Evolutionary conservation across 371 early-diverging fungal species (phyloP), one percentile per base, ranked within the genome.

Genomic region (Umbelopsis sp.): DNA sequence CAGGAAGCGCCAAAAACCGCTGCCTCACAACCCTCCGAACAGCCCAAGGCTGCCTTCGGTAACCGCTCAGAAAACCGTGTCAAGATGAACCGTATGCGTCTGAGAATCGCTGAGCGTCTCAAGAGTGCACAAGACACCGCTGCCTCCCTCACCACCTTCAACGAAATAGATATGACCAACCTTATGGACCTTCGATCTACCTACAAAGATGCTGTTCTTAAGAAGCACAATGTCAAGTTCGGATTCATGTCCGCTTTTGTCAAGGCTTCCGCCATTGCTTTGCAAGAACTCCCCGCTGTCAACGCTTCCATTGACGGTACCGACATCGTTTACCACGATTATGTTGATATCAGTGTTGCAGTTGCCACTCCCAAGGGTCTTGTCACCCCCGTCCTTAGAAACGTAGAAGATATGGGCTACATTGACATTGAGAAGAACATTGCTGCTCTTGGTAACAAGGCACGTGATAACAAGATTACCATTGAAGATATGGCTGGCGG

Each of bases 351-450:
- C 78, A 91, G 92, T 69, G 95, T 97, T 52, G 99, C 99, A 22
- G 99, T 99, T 64, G 94, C 99, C 38, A 99, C 99, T 4, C 98
- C 98, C 75, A 97, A 97, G 88, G 99, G 99, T 69, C 89, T 98
- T 38, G 98, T 98, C 48, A 98, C 99, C 25, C 99, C 99, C 32
- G 96, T 97, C 9, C 77, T 98, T 66, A 91, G 99, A 76, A 97
- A 97, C 77, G 91, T 90, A 44, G 96, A 98, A 74, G 81, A 84
- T 68, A 83, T 95, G 87, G 85, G 86, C 67, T 92, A 96, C 52
- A 80, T 97, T 44, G 94, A 96, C 64, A 86, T 97, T 53, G 99
- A 98, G 85, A 89, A 93, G 87, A 91, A 86, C 71, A 91, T 98
- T 76, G 92, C 94, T 66, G 93, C 89, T 57, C 85, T 95, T 44